Percentiles rank a stretch among this genome's conserved stretches.
phyloP scores from a whole-genome alignment of 495 filamentous ascomycete genomes.

The Daldinia bambusicola region DNA sequence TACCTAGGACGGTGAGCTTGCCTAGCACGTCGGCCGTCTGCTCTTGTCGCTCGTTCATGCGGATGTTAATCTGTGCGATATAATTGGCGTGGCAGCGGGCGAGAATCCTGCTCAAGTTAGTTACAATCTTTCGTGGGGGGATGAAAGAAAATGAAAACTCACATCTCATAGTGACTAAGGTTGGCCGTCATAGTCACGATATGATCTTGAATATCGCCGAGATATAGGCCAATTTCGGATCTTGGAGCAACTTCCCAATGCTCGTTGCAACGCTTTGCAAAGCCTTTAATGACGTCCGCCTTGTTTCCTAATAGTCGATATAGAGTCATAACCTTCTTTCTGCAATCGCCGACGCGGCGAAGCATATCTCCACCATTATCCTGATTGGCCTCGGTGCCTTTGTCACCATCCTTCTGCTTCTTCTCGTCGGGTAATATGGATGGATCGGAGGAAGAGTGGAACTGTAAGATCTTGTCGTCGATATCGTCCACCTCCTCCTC shows the following conservation, averaged over 20 bases:
- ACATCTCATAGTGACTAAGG: slow-evolving; percentile 95
- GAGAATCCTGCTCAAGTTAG: slow-evolving; percentile 71
- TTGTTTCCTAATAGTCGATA: slow-evolving; percentile 95
- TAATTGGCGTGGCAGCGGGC: slow-evolving; percentile 95
- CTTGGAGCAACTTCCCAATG: slow-evolving; percentile 96
- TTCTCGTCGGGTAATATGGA: slow-evolving; percentile 37
- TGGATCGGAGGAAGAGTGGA: slow-evolving; percentile 69
- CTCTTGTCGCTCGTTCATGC: slow-evolving; percentile 97
- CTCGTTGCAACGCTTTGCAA: slow-evolving; percentile 98
- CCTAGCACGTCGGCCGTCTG: slow-evolving; percentile 94
- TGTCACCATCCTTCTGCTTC: slow-evolving; percentile 56
- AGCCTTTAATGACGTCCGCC: slow-evolving; percentile 98
- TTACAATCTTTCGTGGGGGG: slow-evolving; percentile 7
- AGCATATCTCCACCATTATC: slow-evolving; percentile 84
- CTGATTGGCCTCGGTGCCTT: slow-evolving; percentile 58
- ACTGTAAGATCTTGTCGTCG: slow-evolving; percentile 79
- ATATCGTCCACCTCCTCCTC: slow-evolving; percentile 91
- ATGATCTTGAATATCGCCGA: slow-evolving; percentile 98
- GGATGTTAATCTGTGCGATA: slow-evolving; percentile 89
- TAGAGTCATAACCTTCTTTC: slow-evolving; percentile 95
- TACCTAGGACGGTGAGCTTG: slow-evolving; percentile 94
- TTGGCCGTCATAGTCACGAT: slow-evolving; percentile 98
- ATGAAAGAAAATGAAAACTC: slow-evolving; percentile 46
- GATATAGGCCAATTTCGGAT: slow-evolving; percentile 92
- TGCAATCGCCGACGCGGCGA: slow-evolving; percentile 86